Base-by-base conservation (phyloP, 2,329 filamentous ascomycete genomes). In the Trichoderma aggressivum region DNA sequence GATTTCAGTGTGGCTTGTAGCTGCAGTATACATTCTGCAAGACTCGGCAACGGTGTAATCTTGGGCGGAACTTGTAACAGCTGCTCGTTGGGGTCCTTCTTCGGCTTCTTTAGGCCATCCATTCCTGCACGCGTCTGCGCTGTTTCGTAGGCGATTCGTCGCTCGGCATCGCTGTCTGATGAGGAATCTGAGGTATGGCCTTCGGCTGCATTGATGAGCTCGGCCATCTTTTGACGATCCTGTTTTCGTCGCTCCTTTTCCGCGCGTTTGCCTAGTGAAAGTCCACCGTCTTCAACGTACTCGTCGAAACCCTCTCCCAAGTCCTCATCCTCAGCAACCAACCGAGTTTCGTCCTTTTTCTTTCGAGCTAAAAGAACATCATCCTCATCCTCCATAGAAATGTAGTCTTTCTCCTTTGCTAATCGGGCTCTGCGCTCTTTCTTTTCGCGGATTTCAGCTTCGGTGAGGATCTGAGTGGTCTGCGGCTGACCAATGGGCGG, bases 271-370 rank as follows among this genome's bases (percentile, higher is more conserved):
- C 94, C 93, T 0, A 98, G 85, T 1, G 92, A 88, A 11, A 98
- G 88, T 8, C 89, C 89, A 10, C 92, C 94, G 78, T 97, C 93
- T 53, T 96, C 92, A 10, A 96, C 93, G 76, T 93, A 97, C 69
- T 95, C 91, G 72, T 98, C 95, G 75, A 97, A 98, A 0, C 94
- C 94, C 82, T 98, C 96, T 47, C 92, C 93, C 0, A 98, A 87
- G 77, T 98, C 94, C 78, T 98, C 95, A 76, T 98, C 95, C 39
- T 98, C 94, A 55, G 87, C 88, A 7, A 94, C 87, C 2, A 98
- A 86, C 1, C 95, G 88, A 7, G 91, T 92, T 73, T 94, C 87
- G 39, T 89, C 87, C 74, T 91, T 89, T 76, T 90, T 89, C 74
- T 89, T 88, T 3, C 74, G 73, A 24, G 74, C 74, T 6, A 70